Percentiles rank a stretch among this genome's conserved stretches.
phyloP scores from a whole-genome alignment of 177 flowering plant species.

The Tripterygium wilfordii region DNA sequence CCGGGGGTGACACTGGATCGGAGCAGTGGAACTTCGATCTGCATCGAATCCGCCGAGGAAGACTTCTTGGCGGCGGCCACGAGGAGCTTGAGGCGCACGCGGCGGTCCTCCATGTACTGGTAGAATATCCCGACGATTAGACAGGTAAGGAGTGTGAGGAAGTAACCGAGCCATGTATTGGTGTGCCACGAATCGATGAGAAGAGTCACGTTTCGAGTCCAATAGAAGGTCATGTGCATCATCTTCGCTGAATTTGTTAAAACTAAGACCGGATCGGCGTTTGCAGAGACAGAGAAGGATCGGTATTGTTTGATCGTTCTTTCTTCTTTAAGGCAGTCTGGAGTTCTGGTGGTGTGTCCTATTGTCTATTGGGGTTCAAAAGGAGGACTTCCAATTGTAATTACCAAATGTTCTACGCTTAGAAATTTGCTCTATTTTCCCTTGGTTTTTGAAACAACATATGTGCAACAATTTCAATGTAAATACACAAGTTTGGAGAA shows the following conservation, averaged over 20 bases:
- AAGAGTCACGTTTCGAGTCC: constrained; percentile 62
- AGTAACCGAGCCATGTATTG: constrained; percentile 57
- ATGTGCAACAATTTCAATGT: no score
- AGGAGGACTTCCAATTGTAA: no score
- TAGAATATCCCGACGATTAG: constrained; percentile 60
- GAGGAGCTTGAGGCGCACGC: constrained; percentile 38
- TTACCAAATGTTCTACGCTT: no score
- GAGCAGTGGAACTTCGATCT: constrained; percentile 28
- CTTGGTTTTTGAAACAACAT: no score
- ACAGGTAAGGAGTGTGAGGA: constrained; percentile 52
- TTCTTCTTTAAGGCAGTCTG: no score
- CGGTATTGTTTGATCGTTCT: no score
- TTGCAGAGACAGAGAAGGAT: background rate
- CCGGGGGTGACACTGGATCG: constrained; percentile 1
- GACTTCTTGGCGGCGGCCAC: constrained; percentile 9
- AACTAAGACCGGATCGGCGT: no score
- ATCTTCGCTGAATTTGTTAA: constrained; percentile 26
- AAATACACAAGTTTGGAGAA: no score
- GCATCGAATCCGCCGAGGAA: constrained; percentile 7
- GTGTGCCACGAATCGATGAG: constrained; percentile 72
- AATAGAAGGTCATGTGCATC: constrained; percentile 99
- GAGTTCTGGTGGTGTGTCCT: no score
- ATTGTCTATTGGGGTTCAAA: no score
- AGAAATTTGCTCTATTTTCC: no score
- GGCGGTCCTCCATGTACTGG: constrained; percentile 77